phyloP scores from a whole-genome alignment of 2,329 filamentous ascomycete genomes.

The Trichoderma citrinoviride region DNA sequence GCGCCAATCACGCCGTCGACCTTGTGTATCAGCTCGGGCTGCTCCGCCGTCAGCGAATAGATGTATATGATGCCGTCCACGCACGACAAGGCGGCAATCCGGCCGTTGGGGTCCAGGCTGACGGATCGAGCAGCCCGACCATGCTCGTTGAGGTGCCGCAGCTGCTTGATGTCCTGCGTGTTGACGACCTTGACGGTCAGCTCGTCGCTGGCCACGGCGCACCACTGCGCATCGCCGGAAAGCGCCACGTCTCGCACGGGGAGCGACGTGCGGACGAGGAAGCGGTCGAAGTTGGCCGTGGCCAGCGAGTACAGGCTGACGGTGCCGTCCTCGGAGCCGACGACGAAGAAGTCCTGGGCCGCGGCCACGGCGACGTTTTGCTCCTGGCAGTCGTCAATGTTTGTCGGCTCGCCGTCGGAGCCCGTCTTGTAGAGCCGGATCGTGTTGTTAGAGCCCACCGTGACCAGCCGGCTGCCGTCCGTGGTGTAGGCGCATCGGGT shows the following conservation, averaged over 20 bases:
- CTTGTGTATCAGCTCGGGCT: conserved; percentile 77
- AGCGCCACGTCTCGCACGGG: conserved; percentile 84
- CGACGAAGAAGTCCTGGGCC: conserved; percentile 77
- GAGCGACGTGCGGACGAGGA: conserved; percentile 79
- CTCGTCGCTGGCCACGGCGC: conserved; percentile 95
- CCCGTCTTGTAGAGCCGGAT: conserved; percentile 90
- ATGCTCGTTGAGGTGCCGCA: conserved; percentile 80
- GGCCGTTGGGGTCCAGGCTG: conserved; percentile 78
- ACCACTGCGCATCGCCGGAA: conserved; percentile 79
- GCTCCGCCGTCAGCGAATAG: conserved; percentile 75
- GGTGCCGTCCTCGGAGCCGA: conserved; percentile 92
- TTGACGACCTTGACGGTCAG: conserved; percentile 86
- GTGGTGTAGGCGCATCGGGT: conserved; percentile 89
- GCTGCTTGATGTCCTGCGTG: conserved; percentile 70
- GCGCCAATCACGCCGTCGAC: conserved; percentile 82
- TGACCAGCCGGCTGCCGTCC: conserved; percentile 81
- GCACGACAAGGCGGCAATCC: conserved; percentile 75
- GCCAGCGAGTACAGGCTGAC: conserved; percentile 88
- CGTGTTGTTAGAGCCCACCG: conserved; percentile 88
- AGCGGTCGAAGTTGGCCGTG: conserved; percentile 71
- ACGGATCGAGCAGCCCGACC: conserved; percentile 86
- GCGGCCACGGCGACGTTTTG: conserved; percentile 78
- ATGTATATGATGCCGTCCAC: conserved; percentile 88
- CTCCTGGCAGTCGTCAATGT: conserved; percentile 87
- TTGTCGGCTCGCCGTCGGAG: conserved; percentile 86